Percentiles rank a stretch among this genome's conserved stretches.
These are phyloP conservation scores for Physcia stellaris DNA, from an alignment of 495 filamentous ascomycete genomes.

Conservation along the genomic window DNA sequence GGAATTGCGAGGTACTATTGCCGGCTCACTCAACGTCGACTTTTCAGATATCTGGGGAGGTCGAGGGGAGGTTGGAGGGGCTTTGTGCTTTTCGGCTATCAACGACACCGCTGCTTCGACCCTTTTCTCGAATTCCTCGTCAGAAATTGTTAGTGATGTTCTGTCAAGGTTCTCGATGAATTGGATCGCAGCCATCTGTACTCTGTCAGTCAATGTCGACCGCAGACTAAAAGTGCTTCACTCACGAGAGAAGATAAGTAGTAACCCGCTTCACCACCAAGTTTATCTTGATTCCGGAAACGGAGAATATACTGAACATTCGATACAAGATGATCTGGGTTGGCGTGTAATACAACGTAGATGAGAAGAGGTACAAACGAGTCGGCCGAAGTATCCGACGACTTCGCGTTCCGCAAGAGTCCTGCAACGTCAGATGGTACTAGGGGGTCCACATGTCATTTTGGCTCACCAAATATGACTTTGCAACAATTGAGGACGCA, in stretches of 20 bases:
- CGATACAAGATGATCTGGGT: constrained; percentile 87
- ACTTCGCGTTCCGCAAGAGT: constrained; percentile 80
- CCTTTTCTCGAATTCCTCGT: constrained; percentile 88
- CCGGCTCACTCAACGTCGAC: constrained; percentile 36
- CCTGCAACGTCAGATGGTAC: constrained; percentile 31
- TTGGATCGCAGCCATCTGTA: constrained; percentile 82
- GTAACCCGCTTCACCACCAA: constrained; percentile 92
- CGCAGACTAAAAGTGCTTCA: constrained; percentile 4
- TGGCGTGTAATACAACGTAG: constrained; percentile 86
- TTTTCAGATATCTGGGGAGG: constrained; percentile 44
- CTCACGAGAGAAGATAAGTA: constrained; percentile 90
- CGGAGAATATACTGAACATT: constrained; percentile 97
- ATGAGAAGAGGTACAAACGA: constrained; percentile 93
- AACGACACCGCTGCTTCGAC: constrained; percentile 94
- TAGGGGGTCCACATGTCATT: constrained; percentile 1
- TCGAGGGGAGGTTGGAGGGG: constrained; percentile 29
- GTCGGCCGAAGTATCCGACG: constrained; percentile 80
- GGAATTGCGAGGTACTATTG: constrained; percentile 40
- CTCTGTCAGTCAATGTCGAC: constrained; percentile 11
- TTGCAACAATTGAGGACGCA: constrained; percentile 98
- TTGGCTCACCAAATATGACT: constrained; percentile 78
- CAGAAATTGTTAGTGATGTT: constrained; percentile 81
- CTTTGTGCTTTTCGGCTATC: constrained; percentile 76
- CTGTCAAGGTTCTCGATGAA: constrained; percentile 95
- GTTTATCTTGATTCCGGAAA: constrained; percentile 94